A percentile compares a stretch with the other conserved stretches of the same genome.
phyloP scores from a whole-genome alignment of 2,329 filamentous ascomycete genomes.

The Fusarium tuaranense region DNA sequence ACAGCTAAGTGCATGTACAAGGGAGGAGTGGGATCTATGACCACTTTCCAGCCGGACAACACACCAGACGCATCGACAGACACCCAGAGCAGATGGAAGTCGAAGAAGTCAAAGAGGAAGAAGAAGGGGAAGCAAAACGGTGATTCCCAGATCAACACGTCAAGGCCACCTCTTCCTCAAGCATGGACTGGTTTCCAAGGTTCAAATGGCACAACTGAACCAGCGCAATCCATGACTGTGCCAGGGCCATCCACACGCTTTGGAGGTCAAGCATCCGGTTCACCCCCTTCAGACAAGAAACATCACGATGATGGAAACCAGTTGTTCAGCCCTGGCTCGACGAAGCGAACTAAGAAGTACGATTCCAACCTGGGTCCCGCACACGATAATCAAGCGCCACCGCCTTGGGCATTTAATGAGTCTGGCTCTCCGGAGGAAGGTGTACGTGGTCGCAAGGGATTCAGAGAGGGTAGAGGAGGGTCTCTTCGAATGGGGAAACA shows the following conservation, averaged over 20 bases:
- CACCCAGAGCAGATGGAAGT: conserved; percentile 13
- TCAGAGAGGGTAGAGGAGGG: conserved; percentile 46
- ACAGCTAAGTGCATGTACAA: not conserved
- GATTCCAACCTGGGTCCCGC: not conserved
- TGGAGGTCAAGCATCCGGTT: not conserved
- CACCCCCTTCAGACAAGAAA: conserved; percentile 24
- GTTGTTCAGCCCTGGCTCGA: not conserved
- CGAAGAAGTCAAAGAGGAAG: conserved; percentile 42
- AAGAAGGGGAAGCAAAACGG: conserved; percentile 35
- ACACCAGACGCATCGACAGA: not conserved
- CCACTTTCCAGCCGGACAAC: not conserved
- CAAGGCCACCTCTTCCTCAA: not conserved
- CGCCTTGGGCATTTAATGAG: conserved; percentile 9
- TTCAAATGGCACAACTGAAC: not conserved
- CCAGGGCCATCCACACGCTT: not conserved
- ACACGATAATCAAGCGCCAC: not conserved
- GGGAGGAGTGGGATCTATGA: not conserved
- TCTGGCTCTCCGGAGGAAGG: conserved; percentile 20
- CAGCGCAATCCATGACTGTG: not conserved
- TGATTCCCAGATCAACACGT: conserved; percentile 4
- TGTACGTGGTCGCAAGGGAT: conserved; percentile 33
- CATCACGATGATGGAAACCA: conserved; percentile 24
- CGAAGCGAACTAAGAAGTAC: conserved; percentile 35
- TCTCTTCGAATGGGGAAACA: conserved; percentile 50
- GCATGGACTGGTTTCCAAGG: not conserved